These are phyloP conservation scores for Fusarium phyllophilum DNA, from an alignment of 2,329 filamentous ascomycete genomes.

Conservation along the genomic window DNA sequence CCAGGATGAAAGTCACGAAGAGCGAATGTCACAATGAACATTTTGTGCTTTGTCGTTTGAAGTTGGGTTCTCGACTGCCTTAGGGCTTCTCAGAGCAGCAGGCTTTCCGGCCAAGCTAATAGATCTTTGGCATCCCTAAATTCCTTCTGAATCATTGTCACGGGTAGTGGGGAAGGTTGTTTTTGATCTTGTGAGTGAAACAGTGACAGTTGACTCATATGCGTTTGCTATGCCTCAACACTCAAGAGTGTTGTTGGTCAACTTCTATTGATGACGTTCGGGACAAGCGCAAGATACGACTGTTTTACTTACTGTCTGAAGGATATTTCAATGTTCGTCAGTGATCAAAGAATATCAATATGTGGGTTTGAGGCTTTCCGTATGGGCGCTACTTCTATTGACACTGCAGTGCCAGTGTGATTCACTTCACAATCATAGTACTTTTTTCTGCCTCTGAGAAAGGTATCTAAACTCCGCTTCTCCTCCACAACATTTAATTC, in stretches of 20 bases:
- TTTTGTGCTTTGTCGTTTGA: too few relatives aligned
- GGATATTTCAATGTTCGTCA: background rate
- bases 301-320: background rate
- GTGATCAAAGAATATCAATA: background rate
- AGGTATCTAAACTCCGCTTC: background rate
- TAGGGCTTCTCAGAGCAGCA: background rate
- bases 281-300: background rate
- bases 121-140: background rate
- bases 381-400: background rate
- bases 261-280: background rate
- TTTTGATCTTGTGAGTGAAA: background rate
- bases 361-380: background rate
- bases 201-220: background rate
- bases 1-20: too few relatives aligned
- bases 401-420: background rate
- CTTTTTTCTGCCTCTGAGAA: background rate
- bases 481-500: background rate
- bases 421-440: background rate
- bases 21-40: accelerated
- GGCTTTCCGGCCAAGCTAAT: background rate
- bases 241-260: background rate
- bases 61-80: background rate
- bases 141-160: background rate
- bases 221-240: background rate
- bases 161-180: background rate